Base-by-base conservation (phyloP, 208 protist genomes). In the Kentomonas sorsogonicus region DNA sequence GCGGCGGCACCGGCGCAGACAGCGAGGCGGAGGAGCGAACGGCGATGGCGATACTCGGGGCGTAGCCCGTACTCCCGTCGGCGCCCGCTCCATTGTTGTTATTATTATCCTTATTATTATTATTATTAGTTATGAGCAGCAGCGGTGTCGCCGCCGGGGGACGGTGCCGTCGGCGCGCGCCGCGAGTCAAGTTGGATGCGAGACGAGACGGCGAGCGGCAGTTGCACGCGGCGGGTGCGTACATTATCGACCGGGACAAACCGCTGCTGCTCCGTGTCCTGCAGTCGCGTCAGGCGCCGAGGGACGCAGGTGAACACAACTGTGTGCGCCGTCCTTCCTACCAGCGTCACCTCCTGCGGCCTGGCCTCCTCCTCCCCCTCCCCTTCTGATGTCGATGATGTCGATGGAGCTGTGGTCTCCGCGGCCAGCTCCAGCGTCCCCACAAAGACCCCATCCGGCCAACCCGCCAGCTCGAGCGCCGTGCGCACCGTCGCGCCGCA, bases 171-270 rank as follows among this genome's bases (percentile, higher is more conserved):
- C n/a, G n/a, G n/a, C n/a, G n/a, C n/a, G n/a, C n/a, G n/a, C n/a
- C n/a, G n/a, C n/a, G n/a, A n/a, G n/a, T n/a, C n/a, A n/a, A n/a
- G n/a, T n/a, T n/a, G n/a, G n/a, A n/a, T n/a, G n/a, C n/a, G n/a
- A n/a, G n/a, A n/a, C n/a, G n/a, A n/a, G n/a, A n/a, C n/a, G n/a
- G n/a, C n/a, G 5, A 70, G 23, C 22, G 55, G 66, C 13, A 56
- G 39, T 6, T 29, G 36, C 29, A 79, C 22, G 30, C 48, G 63
- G 22, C 63, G 45, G 3, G 56, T 48, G 16, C 67, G 56, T 29
- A 79, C 65, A 57, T 79, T 72, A 45, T 79, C 73, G 13, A 22
- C 61, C 26, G 53, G 64, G 50, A 53, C 60, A 60, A 79, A 79
- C 6, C 31, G 41, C 27, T 47, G 34, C n/a, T 54, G 15, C 44